Percentiles rank a stretch among this genome's conserved stretches.
phyloP scores from a whole-genome alignment of 805 yeast species.

The Wickerhamomyces alni region DNA sequence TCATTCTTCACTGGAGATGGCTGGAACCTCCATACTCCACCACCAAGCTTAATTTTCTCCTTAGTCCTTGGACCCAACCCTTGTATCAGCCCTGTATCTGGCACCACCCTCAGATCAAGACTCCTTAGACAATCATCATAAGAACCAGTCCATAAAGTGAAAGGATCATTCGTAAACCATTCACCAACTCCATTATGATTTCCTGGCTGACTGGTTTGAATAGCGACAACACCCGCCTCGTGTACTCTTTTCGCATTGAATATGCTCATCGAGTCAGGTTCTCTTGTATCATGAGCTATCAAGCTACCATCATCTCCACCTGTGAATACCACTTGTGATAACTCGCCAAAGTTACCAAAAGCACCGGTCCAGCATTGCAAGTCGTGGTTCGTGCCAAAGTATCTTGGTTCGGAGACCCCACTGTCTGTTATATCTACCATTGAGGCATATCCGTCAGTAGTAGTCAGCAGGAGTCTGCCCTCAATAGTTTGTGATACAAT shows the following conservation, averaged over 20 bases:
- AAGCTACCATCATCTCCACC: conserved; percentile 89
- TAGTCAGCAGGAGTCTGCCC: conserved; percentile 44
- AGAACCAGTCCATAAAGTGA: conserved; percentile 76
- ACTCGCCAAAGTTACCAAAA: conserved; percentile 51
- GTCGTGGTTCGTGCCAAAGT: conserved; percentile 39
- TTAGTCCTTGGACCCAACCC: conserved; percentile 48
- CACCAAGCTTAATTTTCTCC: conserved; percentile 55
- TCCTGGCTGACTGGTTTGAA: conserved; percentile 48
- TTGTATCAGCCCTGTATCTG: conserved; percentile 31
- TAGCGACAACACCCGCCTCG: conserved; percentile 87
- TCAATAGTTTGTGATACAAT: conserved; percentile 43
- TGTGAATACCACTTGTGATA: conserved; percentile 57
- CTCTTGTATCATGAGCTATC: conserved; percentile 64
- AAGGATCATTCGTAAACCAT: conserved; percentile 41
- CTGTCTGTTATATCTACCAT: conserved; percentile 28
- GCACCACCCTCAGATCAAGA: conserved; percentile 59
- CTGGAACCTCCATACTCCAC: conserved; percentile 92
- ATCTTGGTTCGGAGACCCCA: conserved; percentile 21
- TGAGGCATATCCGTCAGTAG: conserved; percentile 61
- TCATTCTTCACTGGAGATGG: conserved; percentile 45
- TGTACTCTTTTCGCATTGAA: conserved; percentile 52
- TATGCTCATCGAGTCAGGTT: conserved; percentile 24
- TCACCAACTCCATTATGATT: conserved; percentile 23
- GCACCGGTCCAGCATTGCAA: conserved; percentile 88
- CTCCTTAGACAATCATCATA: conserved; percentile 77